Evolutionary conservation across 2,329 filamentous ascomycete genomes (phyloP), one percentile per base, ranked within the genome.

Genomic region (Eutypa lata): DNA sequence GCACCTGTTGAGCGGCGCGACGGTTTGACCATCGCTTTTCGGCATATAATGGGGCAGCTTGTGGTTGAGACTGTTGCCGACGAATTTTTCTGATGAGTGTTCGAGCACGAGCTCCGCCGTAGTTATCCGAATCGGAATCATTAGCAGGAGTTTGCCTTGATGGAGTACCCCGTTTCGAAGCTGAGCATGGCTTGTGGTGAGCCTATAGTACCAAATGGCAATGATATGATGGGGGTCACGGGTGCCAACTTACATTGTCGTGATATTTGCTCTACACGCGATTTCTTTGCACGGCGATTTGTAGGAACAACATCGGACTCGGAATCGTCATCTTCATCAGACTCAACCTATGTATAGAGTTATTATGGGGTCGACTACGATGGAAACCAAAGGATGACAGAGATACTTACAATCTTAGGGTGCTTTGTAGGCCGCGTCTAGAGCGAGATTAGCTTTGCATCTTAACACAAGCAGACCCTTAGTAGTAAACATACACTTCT

Each of bases 1-100:
- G 79, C 3, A 85, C 80, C 31, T 66, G 66, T 67, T 90, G 90
- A 14, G 89, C 89, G 50, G 91, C 90, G 57, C 90, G 88, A 55
- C 93, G 83, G 50, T 88, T 94, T 7, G 92, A 96, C 82, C 96
- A 97, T 59, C 93, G 88, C 66, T 96, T 90, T 73, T 96, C 92
- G 53, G 83, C 82, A 62, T 87, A 82, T 5, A 85, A 78, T 7
- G 88, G 80, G 40, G 83, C 80, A 13, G 84, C 81, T 62, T 87
- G 82, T 22, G 85, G 80, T 67, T 91, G 65, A 28, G 50, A 82
- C 53, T 87, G 78, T 66, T 89, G 83, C 55, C 87, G 85, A 51
- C 88, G 88, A 56, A 90, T 89, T 69, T 90, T 92, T 73, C 92
- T 94, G 58, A 82, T 86, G 40, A 78, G 72, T 52, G 78, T 85